phyloP scores from a whole-genome alignment of 2,329 filamentous ascomycete genomes.

The Orbilia ellipsospora region DNA sequence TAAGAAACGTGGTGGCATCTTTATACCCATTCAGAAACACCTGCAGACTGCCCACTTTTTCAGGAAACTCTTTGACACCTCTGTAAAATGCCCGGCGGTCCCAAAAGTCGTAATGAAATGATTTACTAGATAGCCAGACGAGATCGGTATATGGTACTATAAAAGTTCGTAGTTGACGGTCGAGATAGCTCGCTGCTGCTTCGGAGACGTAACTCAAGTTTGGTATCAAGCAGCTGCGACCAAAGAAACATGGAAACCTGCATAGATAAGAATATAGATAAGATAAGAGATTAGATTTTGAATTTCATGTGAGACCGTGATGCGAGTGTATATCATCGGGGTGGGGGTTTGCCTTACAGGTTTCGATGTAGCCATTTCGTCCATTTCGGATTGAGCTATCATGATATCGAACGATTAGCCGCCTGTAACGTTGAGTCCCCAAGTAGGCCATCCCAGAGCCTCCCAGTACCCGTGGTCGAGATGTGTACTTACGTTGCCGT shows the following conservation, averaged over 20 bases:
- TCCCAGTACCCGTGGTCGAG: background rate
- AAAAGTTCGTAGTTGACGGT: slow-evolving; percentile 87
- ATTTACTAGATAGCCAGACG: slow-evolving; percentile 91
- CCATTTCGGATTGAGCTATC: slow-evolving; percentile 85
- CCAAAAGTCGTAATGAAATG: slow-evolving; percentile 98
- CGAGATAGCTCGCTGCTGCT: slow-evolving; percentile 94
- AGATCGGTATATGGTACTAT: slow-evolving; percentile 97
- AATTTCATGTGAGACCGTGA: background rate
- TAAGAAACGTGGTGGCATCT: slow-evolving; percentile 93
- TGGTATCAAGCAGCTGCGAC: slow-evolving; percentile 92
- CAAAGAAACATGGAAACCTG: slow-evolving; percentile 92
- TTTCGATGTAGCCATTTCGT: slow-evolving; percentile 99
- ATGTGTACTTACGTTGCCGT: slow-evolving; percentile 70
- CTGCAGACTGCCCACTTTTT: slow-evolving; percentile 95
- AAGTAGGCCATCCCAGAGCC: background rate
- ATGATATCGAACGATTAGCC: slow-evolving; percentile 3
- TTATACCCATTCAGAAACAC: slow-evolving; percentile 97
- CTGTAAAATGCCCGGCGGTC: slow-evolving; percentile 87
- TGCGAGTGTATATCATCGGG: background rate
- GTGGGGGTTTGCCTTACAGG: slow-evolving; percentile 63
- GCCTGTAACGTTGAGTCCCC: background rate
- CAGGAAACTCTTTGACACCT: slow-evolving; percentile 84
- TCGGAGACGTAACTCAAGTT: slow-evolving; percentile 98
- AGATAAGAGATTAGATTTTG: slow-evolving; percentile 7
- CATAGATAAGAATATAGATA: background rate